phyloP scores from a whole-genome alignment of 139 green algal genomes.

The Volvox reticuliferus region DNA sequence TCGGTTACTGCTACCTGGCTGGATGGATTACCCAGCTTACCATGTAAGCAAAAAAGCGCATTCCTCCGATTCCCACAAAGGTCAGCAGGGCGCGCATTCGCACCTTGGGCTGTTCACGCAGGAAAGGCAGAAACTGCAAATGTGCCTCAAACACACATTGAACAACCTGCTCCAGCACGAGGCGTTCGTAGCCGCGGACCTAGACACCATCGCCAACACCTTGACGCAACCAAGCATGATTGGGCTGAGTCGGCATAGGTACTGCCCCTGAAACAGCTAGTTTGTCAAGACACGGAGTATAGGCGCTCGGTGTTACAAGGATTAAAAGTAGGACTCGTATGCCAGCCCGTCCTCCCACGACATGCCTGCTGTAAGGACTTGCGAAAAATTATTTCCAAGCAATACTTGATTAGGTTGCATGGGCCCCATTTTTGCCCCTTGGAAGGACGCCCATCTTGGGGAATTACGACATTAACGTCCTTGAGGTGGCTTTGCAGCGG shows the following conservation, averaged over 20 bases:
- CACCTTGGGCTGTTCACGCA: constrained; percentile 28
- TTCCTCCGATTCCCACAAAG: too few species aligned
- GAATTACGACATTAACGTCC: constrained; percentile 67
- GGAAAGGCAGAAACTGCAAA: constrained; percentile 64
- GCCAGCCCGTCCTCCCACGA: background rate
- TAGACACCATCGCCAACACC: constrained; percentile 53
- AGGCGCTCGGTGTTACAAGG: too few species aligned
- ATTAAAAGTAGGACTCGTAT: background rate
- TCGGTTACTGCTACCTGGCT: too few species aligned
- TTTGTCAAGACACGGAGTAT: too few species aligned
- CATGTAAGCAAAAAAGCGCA: background rate
- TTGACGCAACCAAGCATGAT: background rate
- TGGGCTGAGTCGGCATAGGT: constrained; percentile 29
- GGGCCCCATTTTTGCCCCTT: background rate
- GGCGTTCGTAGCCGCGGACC: background rate
- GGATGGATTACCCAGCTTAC: background rate
- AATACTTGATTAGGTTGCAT: too few species aligned
- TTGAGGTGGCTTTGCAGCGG: constrained; percentile 57
- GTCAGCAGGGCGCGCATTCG: too few species aligned
- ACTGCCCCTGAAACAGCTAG: background rate
- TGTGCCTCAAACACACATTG: constrained; percentile 65
- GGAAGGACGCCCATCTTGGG: constrained; percentile 54
- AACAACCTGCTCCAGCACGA: constrained; percentile 67
- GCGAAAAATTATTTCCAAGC: too few species aligned
- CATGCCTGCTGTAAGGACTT: background rate